Conservation (phyloP, 805 yeast species). For the Candida ficus region DNA sequence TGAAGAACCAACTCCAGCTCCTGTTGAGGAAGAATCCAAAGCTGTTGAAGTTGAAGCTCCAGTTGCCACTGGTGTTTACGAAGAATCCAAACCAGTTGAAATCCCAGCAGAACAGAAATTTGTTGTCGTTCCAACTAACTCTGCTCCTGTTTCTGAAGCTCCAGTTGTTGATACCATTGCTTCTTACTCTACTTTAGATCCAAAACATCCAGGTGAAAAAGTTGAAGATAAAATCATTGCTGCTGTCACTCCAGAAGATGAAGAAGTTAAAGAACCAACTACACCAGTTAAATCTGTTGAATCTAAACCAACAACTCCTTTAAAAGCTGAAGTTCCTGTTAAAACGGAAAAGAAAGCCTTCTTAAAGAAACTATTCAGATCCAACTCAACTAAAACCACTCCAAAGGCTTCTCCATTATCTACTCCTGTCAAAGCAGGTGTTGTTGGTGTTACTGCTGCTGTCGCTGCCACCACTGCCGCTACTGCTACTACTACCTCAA, state of each 20-base stretch:
- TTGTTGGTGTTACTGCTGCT: background rate
- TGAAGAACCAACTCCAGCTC: too few relatives aligned
- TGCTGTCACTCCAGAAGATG: too few relatives aligned
- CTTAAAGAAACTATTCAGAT: conserved; percentile 10
- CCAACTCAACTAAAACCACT: conserved; percentile 5
- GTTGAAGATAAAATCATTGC: background rate
- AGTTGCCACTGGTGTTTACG: background rate
- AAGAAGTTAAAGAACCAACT: background rate
- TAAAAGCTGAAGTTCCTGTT: too few relatives aligned
- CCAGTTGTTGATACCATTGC: background rate
- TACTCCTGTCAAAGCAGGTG: background rate
- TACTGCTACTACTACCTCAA: background rate
- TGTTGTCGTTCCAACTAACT: conserved; percentile 9
- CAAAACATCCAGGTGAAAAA: conserved; percentile 16
- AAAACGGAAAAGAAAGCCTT: background rate
- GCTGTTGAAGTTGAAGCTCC: conserved; percentile 7
- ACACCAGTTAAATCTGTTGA: background rate
- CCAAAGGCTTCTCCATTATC: conserved; percentile 5
- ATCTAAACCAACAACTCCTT: conserved; percentile 1
- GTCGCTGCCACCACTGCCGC: background rate
- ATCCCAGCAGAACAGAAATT: conserved; percentile 20
- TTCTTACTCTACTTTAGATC: conserved; percentile 17
- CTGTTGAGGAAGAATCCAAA: background rate
- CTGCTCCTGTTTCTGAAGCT: conserved; percentile 2
- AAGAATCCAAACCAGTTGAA: conserved; percentile 6